phyloP scores from a whole-genome alignment of 139 green algal genomes.

The Trebouxia sp. region DNA sequence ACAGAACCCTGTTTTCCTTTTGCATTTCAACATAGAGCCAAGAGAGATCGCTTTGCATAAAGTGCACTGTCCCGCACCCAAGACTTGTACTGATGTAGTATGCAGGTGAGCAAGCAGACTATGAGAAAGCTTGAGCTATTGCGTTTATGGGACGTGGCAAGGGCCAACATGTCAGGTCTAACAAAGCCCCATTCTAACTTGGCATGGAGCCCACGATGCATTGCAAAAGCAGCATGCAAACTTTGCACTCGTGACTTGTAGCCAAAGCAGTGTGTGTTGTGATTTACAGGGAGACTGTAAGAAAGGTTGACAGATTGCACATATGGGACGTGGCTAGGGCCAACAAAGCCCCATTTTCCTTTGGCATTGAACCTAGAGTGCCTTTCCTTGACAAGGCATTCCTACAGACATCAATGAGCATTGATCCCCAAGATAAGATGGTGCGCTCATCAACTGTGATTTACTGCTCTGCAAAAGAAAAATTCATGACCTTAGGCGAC shows the following conservation, averaged over 20 bases:
- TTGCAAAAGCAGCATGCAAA: too few species aligned
- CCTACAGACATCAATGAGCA: slow-evolving; percentile 85
- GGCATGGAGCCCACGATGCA: slow-evolving; percentile 94
- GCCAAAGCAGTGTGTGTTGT: too few species aligned
- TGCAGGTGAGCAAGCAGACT: slow-evolving; percentile 62
- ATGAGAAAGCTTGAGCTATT: slow-evolving; percentile 88
- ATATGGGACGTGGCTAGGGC: slow-evolving; percentile 91
- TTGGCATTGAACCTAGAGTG: slow-evolving; percentile 92
- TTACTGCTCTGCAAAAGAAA: too few species aligned
- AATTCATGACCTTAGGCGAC: too few species aligned
- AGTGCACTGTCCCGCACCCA: too few species aligned
- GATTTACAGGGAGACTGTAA: slow-evolving; percentile 74
- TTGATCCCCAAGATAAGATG: slow-evolving; percentile 92
- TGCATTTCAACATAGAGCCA: slow-evolving; percentile 54
- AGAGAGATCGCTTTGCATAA: background rate
- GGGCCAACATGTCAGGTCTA: too few species aligned
- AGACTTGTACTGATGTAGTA: too few species aligned
- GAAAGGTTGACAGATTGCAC: slow-evolving; percentile 90
- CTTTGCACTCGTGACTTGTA: too few species aligned
- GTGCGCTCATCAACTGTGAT: too few species aligned
- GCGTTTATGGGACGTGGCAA: slow-evolving; percentile 91
- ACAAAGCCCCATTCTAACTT: slow-evolving; percentile 94
- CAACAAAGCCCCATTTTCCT: slow-evolving; percentile 97
- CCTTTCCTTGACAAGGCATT: slow-evolving; percentile 96
- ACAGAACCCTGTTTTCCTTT: slow-evolving; percentile 95